Conservation (phyloP, 805 yeast species). For the Candida orba region DNA sequence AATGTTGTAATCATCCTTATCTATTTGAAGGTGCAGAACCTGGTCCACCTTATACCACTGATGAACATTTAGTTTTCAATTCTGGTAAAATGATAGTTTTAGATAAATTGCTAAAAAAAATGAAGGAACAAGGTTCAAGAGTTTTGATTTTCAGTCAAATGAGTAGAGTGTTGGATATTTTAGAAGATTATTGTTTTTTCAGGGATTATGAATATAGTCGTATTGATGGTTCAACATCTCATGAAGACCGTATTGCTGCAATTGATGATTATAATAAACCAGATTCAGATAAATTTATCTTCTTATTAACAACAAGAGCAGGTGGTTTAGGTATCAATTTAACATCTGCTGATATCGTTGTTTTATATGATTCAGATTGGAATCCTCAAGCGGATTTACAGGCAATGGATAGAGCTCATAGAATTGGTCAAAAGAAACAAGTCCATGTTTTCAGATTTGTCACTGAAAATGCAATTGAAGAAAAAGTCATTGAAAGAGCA, state of each 20-base stretch:
- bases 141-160: constrained; percentile 90
- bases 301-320: constrained; percentile 87
- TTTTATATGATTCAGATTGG: constrained; percentile 92
- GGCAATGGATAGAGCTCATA: constrained; percentile 97
- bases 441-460: constrained; percentile 89
- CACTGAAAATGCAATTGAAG: constrained; percentile 94
- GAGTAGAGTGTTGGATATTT: constrained; percentile 82
- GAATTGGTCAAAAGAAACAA: constrained; percentile 96
- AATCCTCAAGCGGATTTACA: constrained; percentile 97
- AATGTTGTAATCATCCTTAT: constrained; percentile 96
- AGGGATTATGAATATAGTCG: constrained; percentile 83
- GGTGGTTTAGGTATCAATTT: constrained; percentile 95
- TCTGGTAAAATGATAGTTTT: constrained; percentile 87
- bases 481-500: constrained; percentile 91
- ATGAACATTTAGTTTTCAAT: constrained; percentile 86
- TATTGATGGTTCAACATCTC: constrained; percentile 90
- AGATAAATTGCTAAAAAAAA: constrained; percentile 71
- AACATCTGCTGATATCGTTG: constrained; percentile 86
- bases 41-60: constrained; percentile 95
- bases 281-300: constrained; percentile 73
- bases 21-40: constrained; percentile 99
- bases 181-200: constrained; percentile 86
- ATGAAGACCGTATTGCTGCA: constrained; percentile 86
- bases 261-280: constrained; percentile 89
- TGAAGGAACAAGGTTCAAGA: constrained; percentile 73